Evolutionary conservation across 352 stramenopile species (phyloP).

Genomic region (Pythium pectinolyticum): DNA sequence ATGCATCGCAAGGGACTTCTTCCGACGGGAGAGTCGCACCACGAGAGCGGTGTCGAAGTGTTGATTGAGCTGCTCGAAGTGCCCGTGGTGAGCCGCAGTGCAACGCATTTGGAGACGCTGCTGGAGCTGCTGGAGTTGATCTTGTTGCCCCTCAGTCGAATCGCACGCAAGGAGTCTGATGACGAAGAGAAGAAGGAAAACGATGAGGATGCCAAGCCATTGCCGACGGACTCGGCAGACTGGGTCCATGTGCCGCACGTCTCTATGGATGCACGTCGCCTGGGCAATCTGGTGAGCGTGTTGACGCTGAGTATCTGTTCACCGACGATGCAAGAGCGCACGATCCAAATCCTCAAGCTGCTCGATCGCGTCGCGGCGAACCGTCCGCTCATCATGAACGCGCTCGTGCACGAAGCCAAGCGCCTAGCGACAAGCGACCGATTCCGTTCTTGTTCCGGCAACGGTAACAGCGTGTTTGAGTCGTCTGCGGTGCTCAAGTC

Average conservation of each 20-base stretch:
- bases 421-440: constrained; percentile 39
- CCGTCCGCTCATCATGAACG: constrained; percentile 56
- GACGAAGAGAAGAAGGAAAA: constrained; percentile 54
- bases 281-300: constrained; percentile 66
- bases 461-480: constrained; percentile 39
- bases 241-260: constrained; percentile 73
- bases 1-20: constrained; percentile 41
- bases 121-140: constrained; percentile 91
- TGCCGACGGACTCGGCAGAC: constrained; percentile 35
- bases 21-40: background rate
- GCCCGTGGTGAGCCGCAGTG: constrained; percentile 83
- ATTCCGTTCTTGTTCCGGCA: constrained; percentile 21
- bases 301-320: constrained; percentile 81
- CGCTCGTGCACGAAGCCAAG: constrained; percentile 66
- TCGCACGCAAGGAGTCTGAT: constrained; percentile 29
- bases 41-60: constrained; percentile 47
- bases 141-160: constrained; percentile 80
- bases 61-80: constrained; percentile 90
- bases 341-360: constrained; percentile 75
- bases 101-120: constrained; percentile 92
- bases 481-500: constrained; percentile 76
- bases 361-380: constrained; percentile 69
- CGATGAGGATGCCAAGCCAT: constrained; percentile 16
- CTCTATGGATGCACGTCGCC: constrained; percentile 49
- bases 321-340: constrained; percentile 79